Base-by-base conservation (phyloP, 140 eudicot genomes). In the Oenanthe javanica region DNA sequence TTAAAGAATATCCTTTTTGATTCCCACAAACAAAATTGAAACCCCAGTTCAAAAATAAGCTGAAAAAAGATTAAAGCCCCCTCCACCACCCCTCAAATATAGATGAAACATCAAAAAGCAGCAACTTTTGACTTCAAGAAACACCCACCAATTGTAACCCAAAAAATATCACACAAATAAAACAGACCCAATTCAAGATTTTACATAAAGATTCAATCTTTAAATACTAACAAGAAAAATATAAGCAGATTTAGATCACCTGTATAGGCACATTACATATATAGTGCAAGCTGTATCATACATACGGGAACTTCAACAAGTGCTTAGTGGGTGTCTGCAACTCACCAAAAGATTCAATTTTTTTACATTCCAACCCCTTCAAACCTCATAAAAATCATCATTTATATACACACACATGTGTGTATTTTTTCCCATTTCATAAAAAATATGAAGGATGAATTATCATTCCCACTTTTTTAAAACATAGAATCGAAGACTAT, bases 181-280 rank as follows among this genome's bases (percentile, higher is more conserved):
- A n/a, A n/a, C n/a, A n/a, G n/a, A n/a, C n/a, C n/a, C n/a, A n/a
- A n/a, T 14, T 81, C 47, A 75, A 54, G 79, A 82, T 36, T 70
- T 42, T 73, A 52, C 23, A 21, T 9, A 83, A 77, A 61, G 75
- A 72, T 76, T 40, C 77, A 69, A 40, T 75, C 31, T 73, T 75
- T 49, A 72, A 84, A 50, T 73, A 64, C 49, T 80, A 11, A 55
- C 48, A 54, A 73, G 45, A 74, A 78, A 40, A n/a, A 71, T 61
- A 48, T 75, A 45, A 74, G 77, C 25, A 79, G 79, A 86, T 84
- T 78, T 81, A 87, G 90, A 87, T 87, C 90, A 80, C 86, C 77
- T 74, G 86, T 82, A 70, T 69, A 42, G 19, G 27, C 81, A 69
- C 43, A 66, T 19, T 66, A 52, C 61, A n/a, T n/a, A n/a, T n/a